Evolutionary conservation across 139 green algal genomes (phyloP), one percentile per base, ranked within the genome.

Genomic region (Pseudopediastrum boryanum): DNA sequence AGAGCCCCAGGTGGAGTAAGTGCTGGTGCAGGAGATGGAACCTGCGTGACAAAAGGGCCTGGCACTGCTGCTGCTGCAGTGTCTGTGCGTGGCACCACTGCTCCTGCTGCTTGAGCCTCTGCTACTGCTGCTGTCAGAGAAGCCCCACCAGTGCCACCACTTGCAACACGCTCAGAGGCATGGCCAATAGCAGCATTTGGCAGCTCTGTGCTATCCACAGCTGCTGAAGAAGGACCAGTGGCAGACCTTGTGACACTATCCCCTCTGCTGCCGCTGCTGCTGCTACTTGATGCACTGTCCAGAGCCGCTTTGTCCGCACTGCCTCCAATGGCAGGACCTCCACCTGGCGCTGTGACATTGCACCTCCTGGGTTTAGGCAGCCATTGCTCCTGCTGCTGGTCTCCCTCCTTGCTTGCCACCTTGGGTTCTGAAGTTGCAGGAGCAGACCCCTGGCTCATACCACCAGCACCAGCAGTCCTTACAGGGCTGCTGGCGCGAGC

Each of bases 31-130:
- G n/a, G n/a, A n/a, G n/a, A n/a, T n/a, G n/a, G n/a, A n/a, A n/a
- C n/a, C 61, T 69, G 61, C 35, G 46, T 16, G 13, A n/a, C 46
- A 56, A 16, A 12, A 56, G 13, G 46, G 12, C 46, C 46, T 56
- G 16, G 13, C 35, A 42, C 3, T 33, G 29, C 69, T 62, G 46
- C 36, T 61, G 69, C 69, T 65, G 48, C 69, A 66, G 69, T 35
- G 63, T 48, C 10, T 77, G 69, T 56, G 13, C 46, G 16, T 16
- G 13, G 46, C 46, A 56, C 13, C 46, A 12, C 13, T 16, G 12
- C 46, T 16, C 16, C 13, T 56, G 46, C 46, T 56, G 46, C 46
- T 56, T 16, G 46, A 12, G 46, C 46, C 16, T 56, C 46, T 16
- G 46, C 46, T 56, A 16, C 46, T 69, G 61, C 61, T 44, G 61